These are phyloP conservation scores for Nicotiana attenuata DNA, from an alignment of 257 asterid species.

Conservation along the genomic window DNA sequence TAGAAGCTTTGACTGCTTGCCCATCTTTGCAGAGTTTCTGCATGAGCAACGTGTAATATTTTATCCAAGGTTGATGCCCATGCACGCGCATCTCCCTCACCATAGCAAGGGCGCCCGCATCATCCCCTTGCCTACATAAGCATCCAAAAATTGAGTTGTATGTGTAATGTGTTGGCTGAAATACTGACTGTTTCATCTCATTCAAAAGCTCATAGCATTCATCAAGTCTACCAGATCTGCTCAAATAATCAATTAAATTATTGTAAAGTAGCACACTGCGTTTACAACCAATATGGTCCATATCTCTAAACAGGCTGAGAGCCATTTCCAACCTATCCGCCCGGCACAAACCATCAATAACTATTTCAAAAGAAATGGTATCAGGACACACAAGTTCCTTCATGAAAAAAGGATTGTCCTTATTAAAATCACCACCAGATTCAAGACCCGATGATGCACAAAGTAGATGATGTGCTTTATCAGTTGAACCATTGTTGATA, in stretches of 20 bases:
- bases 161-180: conserved; percentile 76
- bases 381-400: conserved; percentile 32
- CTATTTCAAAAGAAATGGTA: conserved; percentile 51
- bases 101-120: conserved; percentile 49
- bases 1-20: conserved; percentile 55
- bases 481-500: conserved; percentile 46
- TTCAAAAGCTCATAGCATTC: conserved; percentile 55
- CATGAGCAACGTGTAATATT: conserved; percentile 62
- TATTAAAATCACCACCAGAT: conserved; percentile 25
- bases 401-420: conserved; percentile 16
- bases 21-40: conserved; percentile 57
- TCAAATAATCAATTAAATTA: conserved; percentile 49
- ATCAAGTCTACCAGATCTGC: conserved; percentile 48
- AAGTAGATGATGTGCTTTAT: conserved; percentile 58
- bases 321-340: conserved; percentile 58
- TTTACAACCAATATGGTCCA: conserved; percentile 45
- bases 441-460: conserved; percentile 29
- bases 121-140: conserved; percentile 61
- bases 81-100: conserved; percentile 60
- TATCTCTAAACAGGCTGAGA: conserved; percentile 46
- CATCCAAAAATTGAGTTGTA: conserved; percentile 76
- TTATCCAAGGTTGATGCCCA: conserved; percentile 92
- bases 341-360: conserved; percentile 61
- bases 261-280: conserved; percentile 62
- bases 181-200: conserved; percentile 60